These are phyloP conservation scores for Paxillus rubicundulus DNA, from an alignment of 768 basidiomycete genomes.

Conservation along the genomic window DNA sequence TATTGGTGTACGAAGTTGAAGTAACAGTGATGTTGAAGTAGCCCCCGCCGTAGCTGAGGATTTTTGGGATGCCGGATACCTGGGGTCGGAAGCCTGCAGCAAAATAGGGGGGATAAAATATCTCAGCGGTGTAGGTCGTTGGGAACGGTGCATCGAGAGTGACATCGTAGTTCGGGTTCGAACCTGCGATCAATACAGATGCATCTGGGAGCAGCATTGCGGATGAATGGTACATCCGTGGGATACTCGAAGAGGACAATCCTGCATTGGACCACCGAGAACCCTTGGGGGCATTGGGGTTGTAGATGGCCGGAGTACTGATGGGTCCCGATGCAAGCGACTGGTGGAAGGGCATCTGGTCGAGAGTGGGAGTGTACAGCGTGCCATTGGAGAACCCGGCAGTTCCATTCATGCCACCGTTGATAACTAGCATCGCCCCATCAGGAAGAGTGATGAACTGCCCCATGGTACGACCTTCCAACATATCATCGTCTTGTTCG, in stretches of 20 bases:
- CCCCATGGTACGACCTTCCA: slow-evolving; percentile 82
- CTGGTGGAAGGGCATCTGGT: slow-evolving; percentile 65
- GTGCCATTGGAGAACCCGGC: slow-evolving; percentile 76
- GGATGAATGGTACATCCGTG: slow-evolving; percentile 88
- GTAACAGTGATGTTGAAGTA: slow-evolving; percentile 76
- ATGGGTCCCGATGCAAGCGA: slow-evolving; percentile 81
- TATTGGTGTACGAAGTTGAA: slow-evolving; percentile 60
- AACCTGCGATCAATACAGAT: slow-evolving; percentile 85
- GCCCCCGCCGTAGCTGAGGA: slow-evolving; percentile 78
- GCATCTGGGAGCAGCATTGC: slow-evolving; percentile 88
- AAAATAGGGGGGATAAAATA: slow-evolving; percentile 93
- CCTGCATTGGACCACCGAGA: slow-evolving; percentile 71
- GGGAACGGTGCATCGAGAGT: slow-evolving; percentile 60
- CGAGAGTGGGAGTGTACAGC: slow-evolving; percentile 38
- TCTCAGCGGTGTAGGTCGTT: slow-evolving; percentile 79
- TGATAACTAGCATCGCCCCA: slow-evolving; percentile 74
- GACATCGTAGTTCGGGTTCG: slow-evolving; percentile 90
- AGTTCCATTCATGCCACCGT: slow-evolving; percentile 83
- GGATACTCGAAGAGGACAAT: slow-evolving; percentile 57
- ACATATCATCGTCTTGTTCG: slow-evolving; percentile 71
- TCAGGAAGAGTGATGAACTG: slow-evolving; percentile 85
- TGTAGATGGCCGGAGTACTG: slow-evolving; percentile 77
- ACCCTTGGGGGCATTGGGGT: slow-evolving; percentile 70
- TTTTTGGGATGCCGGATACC: slow-evolving; percentile 68
- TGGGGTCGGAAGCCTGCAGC: slow-evolving; percentile 62